Evolutionary conservation across 495 filamentous ascomycete species (phyloP).

Genomic region (Talaromyces adpressus): DNA sequence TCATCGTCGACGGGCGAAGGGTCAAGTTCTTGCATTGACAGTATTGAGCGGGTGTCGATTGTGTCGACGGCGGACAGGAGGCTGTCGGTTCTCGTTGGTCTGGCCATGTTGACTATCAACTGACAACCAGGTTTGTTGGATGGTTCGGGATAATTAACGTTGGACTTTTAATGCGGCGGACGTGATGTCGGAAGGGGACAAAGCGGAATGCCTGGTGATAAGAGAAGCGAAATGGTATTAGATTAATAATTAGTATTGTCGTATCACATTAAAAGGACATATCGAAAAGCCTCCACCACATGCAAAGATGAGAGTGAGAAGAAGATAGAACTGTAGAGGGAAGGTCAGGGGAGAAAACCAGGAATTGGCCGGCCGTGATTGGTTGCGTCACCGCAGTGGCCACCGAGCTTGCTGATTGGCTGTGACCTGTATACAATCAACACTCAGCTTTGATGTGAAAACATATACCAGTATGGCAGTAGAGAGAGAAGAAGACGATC

Average conservation of each 20-base stretch:
- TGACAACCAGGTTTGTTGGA: not conserved
- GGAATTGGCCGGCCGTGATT: not conserved
- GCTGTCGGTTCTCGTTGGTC: constrained; percentile 1
- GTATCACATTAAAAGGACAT: not conserved
- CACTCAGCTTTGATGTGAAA: not conserved
- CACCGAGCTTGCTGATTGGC: not conserved
- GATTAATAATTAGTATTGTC: not conserved
- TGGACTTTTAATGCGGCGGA: not conserved
- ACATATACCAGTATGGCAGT: not conserved
- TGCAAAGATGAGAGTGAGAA: not conserved
- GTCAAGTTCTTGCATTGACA: constrained; percentile 71
- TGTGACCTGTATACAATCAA: not conserved
- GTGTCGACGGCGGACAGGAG: constrained; percentile 5
- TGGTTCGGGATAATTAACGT: constrained; percentile 14
- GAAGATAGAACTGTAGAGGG: not conserved
- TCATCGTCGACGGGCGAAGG: constrained; percentile 70
- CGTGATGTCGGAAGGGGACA: not conserved
- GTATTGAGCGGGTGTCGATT: constrained; percentile 38
- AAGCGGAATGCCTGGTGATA: not conserved
- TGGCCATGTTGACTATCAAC: not conserved
- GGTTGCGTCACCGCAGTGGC: not conserved
- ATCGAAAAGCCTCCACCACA: not conserved
- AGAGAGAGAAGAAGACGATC: no score
- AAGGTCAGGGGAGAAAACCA: not conserved
- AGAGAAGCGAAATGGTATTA: not conserved